These are phyloP conservation scores for Porcisia hertigi DNA, from an alignment of 208 protist genomes.

Conservation along the genomic window DNA sequence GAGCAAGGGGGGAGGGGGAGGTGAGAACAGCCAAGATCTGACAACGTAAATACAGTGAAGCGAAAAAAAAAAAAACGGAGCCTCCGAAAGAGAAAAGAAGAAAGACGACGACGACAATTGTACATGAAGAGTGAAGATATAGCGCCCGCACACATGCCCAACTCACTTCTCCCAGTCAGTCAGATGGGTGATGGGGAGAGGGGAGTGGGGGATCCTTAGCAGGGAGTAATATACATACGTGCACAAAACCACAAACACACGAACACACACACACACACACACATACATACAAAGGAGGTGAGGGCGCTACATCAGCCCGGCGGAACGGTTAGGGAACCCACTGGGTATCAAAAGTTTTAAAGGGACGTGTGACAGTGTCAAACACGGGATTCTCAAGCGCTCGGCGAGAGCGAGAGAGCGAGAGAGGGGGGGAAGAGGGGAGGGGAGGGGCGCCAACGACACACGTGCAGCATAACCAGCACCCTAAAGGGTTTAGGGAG, in stretches of 20 bases:
- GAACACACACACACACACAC: not conserved
- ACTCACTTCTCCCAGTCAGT: not conserved
- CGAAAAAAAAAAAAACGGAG: not conserved
- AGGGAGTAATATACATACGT: not conserved
- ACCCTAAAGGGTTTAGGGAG: not conserved
- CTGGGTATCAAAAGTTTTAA: not conserved
- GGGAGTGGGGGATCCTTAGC: not conserved
- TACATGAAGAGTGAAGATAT: slow-evolving; percentile 19
- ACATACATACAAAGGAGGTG: not conserved
- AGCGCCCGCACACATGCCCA: not conserved
- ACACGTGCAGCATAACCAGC: not conserved
- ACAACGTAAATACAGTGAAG: not conserved
- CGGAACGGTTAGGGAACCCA: not conserved
- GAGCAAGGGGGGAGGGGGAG: not conserved
- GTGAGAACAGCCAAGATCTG: not conserved
- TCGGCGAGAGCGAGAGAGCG: not conserved
- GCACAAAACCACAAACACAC: not conserved
- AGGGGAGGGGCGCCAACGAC: not conserved
- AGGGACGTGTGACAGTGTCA: not conserved
- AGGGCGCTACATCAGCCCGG: not conserved
- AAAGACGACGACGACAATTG: not conserved
- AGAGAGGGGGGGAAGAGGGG: not conserved
- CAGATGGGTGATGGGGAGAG: not conserved
- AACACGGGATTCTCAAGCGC: not conserved
- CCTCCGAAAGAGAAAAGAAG: not conserved